phyloP scores from a whole-genome alignment of 305 asterid species.

The Salvia sclarea region DNA sequence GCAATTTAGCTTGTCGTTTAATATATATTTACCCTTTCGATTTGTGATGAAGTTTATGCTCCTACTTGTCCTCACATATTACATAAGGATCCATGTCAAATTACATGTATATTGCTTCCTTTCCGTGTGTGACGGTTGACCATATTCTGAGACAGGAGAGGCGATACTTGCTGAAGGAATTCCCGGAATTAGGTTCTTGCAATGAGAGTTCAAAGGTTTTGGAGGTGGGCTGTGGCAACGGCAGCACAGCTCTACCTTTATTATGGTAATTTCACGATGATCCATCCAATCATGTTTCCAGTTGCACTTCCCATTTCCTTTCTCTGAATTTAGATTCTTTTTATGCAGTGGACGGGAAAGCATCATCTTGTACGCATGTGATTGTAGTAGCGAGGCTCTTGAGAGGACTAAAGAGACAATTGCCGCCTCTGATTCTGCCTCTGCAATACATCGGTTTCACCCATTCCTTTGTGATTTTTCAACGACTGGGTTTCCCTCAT shows the following conservation, averaged over 20 bases:
- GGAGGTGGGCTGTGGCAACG: conserved; percentile 97
- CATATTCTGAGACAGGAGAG: conserved; percentile 58
- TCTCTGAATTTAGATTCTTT: conserved; percentile 27
- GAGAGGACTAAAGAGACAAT: conserved; percentile 70
- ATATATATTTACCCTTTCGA: neutral
- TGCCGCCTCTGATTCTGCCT: conserved; percentile 44
- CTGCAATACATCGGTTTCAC: conserved; percentile 51
- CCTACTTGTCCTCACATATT: conserved; percentile 1
- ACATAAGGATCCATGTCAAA: neutral
- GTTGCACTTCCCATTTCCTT: neutral
- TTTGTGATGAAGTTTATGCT: neutral
- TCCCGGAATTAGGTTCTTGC: conserved; percentile 75
- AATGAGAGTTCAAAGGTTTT: conserved; percentile 56
- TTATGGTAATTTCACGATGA: conserved; percentile 48
- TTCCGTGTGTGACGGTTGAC: conserved; percentile 24
- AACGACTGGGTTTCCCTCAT: conserved; percentile 56
- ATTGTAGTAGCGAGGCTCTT: conserved; percentile 86
- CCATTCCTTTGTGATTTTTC: conserved; percentile 81
- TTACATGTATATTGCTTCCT: conserved; percentile 1
- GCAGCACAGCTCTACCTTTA: conserved; percentile 75
- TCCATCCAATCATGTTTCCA: neutral
- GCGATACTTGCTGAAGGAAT: conserved; percentile 77
- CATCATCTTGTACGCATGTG: conserved; percentile 73
- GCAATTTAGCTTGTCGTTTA: neutral
- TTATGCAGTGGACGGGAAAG: conserved; percentile 58